Evolutionary conservation across 371 early-diverging fungal species (phyloP), one percentile per base, ranked within the genome.

Genomic region (Basidiobolus meristosporus): DNA sequence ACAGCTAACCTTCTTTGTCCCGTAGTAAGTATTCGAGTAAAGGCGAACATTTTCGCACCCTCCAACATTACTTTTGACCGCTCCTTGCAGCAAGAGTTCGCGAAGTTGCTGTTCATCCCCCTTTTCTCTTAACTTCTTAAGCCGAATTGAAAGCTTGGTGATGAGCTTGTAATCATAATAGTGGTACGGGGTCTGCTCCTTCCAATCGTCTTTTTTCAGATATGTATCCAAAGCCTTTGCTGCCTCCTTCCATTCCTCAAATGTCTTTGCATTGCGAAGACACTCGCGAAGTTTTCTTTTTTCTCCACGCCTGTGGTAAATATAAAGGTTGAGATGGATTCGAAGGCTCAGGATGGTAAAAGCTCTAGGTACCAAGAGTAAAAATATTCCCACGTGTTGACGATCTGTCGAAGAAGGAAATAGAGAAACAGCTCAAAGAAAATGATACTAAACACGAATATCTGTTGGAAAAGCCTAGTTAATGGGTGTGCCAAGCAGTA

Each of bases 21-120:
- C 86, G 31, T 75, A 62, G 44, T 82, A 75, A 2, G 77, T 70
- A 32, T 73, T 63, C 21, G 73, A 70, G 56, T 86, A 88, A 12
- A 86, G 57, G n/a, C 64, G 58, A 31, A 56, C 59, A 53, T 79
- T 78, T 42, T 83, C 82, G 26, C 84, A 68, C 10, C 84, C 84
- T 11, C 77, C 87, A 50, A 87, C 66, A 49, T 88, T 83, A 39
- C 63, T 53, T 45, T 80, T 85, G 46, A 78, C 61, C 6, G 75
- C 79, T n/a, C 69, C 67, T 17, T 72, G 65, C 17, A 77, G 52
- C 14, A 66, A 41, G 20, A 38, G 22, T 29, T 52, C 45, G 18
- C 29, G 28, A 7, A 31, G 15, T 15, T 32, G 12, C 28, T 36
- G 22, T 18, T 22, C 29, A 18, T 31, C 36, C n/a, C 39, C 9